Conservation (phyloP, 164 flowering plant species). For the Stephania yunnanensis region DNA sequence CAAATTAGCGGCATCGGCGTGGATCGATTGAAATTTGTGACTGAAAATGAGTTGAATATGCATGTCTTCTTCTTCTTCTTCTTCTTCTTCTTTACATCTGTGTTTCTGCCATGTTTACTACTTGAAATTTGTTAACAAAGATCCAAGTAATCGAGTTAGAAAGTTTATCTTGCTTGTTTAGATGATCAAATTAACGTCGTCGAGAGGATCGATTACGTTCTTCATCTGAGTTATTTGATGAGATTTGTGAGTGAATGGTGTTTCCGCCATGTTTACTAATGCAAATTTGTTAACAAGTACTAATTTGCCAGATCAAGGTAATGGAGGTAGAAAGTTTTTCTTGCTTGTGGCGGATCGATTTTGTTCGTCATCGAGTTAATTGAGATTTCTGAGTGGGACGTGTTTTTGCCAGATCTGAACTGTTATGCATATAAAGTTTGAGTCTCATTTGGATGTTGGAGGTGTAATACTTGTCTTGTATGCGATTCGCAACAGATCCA, state of each 20-base stretch:
- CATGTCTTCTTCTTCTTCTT: not conserved
- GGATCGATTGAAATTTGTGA: not conserved
- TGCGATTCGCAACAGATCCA: conserved; percentile 41
- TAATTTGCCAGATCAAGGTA: too few species aligned
- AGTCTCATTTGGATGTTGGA: not conserved
- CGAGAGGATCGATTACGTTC: too few species aligned
- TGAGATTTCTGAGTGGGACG: not conserved
- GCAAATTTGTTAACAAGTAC: too few species aligned
- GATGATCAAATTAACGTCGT: too few species aligned
- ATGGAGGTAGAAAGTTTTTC: too few species aligned
- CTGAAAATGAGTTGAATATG: not conserved
- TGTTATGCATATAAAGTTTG: not conserved
- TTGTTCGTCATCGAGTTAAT: not conserved
- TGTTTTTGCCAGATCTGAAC: not conserved
- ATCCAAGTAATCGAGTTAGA: too few species aligned
- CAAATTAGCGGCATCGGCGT: not conserved
- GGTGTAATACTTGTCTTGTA: not conserved
- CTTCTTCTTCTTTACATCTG: not conserved
- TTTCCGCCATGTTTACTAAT: too few species aligned
- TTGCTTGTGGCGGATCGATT: not conserved
- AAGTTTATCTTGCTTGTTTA: too few species aligned
- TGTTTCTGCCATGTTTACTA: too few species aligned
- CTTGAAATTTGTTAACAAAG: not conserved
- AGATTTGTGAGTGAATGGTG: too few species aligned
- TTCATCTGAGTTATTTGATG: too few species aligned